A percentile compares a stretch with the other conserved stretches of the same genome.
phyloP scores from a whole-genome alignment of 179 eudicot species.

The Silene coronaria region DNA sequence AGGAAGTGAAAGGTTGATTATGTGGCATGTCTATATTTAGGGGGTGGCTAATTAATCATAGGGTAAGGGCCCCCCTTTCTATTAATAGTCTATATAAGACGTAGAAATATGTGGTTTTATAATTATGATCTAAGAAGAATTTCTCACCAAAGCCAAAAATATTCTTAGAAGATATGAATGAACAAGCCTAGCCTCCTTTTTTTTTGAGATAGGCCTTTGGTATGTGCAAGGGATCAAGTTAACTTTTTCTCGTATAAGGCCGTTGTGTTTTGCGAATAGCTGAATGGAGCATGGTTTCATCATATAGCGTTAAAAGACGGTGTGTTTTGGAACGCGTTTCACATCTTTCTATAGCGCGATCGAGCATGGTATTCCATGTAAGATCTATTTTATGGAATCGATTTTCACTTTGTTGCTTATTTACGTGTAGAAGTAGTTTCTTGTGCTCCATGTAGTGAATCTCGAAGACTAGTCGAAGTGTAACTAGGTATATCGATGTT shows the following conservation, averaged over 20 bases:
- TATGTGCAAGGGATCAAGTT: no score
- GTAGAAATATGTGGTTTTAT: background rate
- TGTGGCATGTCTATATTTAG: constrained; percentile 22
- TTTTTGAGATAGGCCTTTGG: background rate
- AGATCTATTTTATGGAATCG: background rate
- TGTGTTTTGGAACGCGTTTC: no score
- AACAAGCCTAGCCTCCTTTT: constrained; percentile 10
- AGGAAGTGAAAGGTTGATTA: constrained; percentile 30
- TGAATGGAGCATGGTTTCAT: no score
- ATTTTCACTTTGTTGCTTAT: background rate
- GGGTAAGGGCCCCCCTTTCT: constrained; percentile 19
- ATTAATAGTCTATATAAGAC: constrained; percentile 11
- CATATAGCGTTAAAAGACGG: no score
- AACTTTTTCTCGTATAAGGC: no score
- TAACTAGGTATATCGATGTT: background rate
- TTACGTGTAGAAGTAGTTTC: no score
- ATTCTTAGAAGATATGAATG: constrained; percentile 8
- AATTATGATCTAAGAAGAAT: background rate
- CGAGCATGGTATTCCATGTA: no score
- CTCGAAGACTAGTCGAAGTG: background rate
- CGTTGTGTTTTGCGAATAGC: no score
- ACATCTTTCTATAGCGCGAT: no score
- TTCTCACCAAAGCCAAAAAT: background rate
- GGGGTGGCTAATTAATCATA: background rate
- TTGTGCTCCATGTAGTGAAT: background rate